These are phyloP conservation scores for Xylaria hypoxylon DNA, from an alignment of 2,329 filamentous ascomycete species.

Conservation along the genomic window DNA sequence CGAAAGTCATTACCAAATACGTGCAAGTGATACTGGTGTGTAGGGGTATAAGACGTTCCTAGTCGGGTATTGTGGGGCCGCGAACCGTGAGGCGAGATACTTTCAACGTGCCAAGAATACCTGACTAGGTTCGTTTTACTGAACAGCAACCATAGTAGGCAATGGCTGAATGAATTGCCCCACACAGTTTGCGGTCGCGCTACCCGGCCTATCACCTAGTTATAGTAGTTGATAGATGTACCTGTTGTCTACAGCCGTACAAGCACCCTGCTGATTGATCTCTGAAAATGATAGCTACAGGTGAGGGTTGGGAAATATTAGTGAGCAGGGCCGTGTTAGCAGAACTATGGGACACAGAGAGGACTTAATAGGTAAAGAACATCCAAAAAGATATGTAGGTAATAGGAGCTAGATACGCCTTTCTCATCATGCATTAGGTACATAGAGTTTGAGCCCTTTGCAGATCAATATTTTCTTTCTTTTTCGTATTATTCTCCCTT, in stretches of 20 bases:
- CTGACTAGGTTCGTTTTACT: too few species aligned
- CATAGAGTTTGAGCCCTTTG: constrained; percentile 11
- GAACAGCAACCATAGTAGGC: too few species aligned
- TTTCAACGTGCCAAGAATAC: too few species aligned
- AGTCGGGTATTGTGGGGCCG: too few species aligned
- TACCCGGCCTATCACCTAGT: constrained; percentile 15
- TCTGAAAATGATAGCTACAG: constrained; percentile 7
- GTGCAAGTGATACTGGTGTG: constrained; percentile 26
- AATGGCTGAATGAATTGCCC: constrained; percentile 27
- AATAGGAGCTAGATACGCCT: constrained; percentile 27
- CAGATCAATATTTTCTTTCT: constrained; percentile 2
- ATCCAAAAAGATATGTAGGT: constrained; percentile 16
- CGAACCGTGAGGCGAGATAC: too few species aligned
- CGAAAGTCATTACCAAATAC: constrained; percentile 34
- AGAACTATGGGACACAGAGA: constrained; percentile 20
- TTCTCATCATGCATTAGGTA: not conserved
- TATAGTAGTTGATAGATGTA: constrained; percentile 18
- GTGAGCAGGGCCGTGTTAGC: constrained; percentile 26
- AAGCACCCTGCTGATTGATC: not conserved
- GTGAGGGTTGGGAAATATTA: not conserved
- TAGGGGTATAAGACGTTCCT: too few species aligned
- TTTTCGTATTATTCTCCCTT: constrained; percentile 4
- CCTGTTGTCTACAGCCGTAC: not conserved
- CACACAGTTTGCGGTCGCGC: constrained; percentile 31
- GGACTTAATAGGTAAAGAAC: constrained; percentile 7